Conservation (phyloP, 2,329 filamentous ascomycete genomes). For the Monilinia laxa region DNA sequence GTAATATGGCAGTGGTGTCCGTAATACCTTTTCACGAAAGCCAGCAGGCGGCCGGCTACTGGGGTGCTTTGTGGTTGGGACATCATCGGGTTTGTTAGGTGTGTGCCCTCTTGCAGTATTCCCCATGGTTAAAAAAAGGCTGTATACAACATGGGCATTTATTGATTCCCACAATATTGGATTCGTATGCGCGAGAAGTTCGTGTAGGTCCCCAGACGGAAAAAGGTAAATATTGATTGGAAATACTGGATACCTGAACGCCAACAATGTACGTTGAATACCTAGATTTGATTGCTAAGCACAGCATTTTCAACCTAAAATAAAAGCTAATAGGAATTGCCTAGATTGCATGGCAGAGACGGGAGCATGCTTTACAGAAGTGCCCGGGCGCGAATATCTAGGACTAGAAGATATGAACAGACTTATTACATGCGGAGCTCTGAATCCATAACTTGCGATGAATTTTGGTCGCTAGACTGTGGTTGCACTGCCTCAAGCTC, state of each 20-base stretch:
- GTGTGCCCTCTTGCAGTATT: neutral
- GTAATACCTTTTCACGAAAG: constrained; percentile 49
- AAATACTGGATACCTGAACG: neutral
- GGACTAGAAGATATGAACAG: neutral
- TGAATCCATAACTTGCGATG: neutral
- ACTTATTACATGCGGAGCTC: neutral
- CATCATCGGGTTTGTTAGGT: constrained; percentile 1
- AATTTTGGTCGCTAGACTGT: neutral
- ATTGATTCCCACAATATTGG: neutral
- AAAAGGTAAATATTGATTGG: neutral
- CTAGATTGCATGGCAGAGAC: too few relatives aligned
- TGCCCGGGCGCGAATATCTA: too few relatives aligned
- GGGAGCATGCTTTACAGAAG: neutral
- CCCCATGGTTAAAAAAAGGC: neutral
- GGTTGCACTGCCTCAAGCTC: neutral
- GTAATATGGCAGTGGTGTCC: constrained; percentile 48
- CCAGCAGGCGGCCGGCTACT: constrained; percentile 48
- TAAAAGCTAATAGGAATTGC: neutral
- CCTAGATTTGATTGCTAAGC: neutral
- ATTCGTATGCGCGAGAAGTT: neutral
- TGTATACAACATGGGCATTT: neutral
- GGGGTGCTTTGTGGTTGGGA: constrained; percentile 37
- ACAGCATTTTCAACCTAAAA: neutral
- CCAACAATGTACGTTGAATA: neutral
- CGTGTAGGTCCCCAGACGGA: neutral